phyloP scores from a whole-genome alignment of 2,329 filamentous ascomycete genomes.

The Cercospora beticola region DNA sequence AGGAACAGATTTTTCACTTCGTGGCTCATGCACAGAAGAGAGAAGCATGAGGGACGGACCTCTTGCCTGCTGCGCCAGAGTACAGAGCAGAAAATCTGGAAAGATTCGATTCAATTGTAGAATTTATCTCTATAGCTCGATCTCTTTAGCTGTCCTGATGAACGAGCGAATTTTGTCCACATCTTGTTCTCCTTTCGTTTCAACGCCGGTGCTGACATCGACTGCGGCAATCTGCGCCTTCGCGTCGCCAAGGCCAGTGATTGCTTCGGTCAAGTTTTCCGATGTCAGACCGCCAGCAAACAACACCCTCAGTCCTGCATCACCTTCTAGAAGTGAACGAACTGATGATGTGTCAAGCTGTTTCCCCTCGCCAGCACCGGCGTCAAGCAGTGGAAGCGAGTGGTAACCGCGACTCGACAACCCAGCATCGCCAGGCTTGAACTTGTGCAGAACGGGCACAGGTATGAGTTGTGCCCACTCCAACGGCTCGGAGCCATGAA shows the following conservation, averaged over 20 bases:
- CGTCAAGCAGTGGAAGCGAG: slow-evolving; percentile 78
- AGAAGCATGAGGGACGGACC: neutral
- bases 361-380: slow-evolving; percentile 78
- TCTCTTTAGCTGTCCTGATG: slow-evolving; percentile 67
- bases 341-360: slow-evolving; percentile 71
- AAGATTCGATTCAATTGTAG: neutral
- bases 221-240: slow-evolving; percentile 69
- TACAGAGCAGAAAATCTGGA: neutral
- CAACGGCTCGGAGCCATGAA: slow-evolving; percentile 87
- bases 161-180: slow-evolving; percentile 79
- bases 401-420: slow-evolving; percentile 78
- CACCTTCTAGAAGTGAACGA: slow-evolving; percentile 62
- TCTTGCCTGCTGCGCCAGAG: neutral
- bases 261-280: slow-evolving; percentile 69
- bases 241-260: slow-evolving; percentile 63
- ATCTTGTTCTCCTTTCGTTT: slow-evolving; percentile 77
- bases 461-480: slow-evolving; percentile 91
- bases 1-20: neutral
- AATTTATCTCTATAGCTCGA: slow-evolving; percentile 25
- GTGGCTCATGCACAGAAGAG: neutral
- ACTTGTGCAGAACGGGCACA: slow-evolving; percentile 85
- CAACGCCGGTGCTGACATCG: slow-evolving; percentile 89
- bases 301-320: slow-evolving; percentile 70
- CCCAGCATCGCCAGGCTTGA: slow-evolving; percentile 72
- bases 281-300: slow-evolving; percentile 83